phyloP scores from a whole-genome alignment of 371 early-diverging fungal species.

The Mucor indicus region DNA sequence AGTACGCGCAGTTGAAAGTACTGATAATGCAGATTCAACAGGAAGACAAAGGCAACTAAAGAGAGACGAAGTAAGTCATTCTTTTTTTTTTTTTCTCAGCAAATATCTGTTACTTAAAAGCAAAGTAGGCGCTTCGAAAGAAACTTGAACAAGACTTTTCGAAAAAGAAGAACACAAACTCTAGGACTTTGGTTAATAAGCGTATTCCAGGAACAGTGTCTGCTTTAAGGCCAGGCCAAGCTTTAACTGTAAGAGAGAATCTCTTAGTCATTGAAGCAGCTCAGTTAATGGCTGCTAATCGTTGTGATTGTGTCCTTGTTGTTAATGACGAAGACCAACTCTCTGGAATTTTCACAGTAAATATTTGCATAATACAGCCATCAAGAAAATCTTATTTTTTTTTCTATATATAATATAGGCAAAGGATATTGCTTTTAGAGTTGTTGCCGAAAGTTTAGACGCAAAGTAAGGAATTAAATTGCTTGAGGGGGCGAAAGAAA shows the following conservation, averaged over 20 bases:
- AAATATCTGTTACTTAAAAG: neutral
- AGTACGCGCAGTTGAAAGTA: slow-evolving; percentile 13
- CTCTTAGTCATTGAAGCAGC: slow-evolving; percentile 90
- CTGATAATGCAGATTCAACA: slow-evolving; percentile 13
- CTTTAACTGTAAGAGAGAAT: slow-evolving; percentile 86
- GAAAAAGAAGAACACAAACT: slow-evolving; percentile 50
- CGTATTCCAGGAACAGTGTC: slow-evolving; percentile 83
- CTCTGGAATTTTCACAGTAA: slow-evolving; percentile 89
- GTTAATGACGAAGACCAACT: slow-evolving; percentile 91
- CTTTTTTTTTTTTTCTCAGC: neutral
- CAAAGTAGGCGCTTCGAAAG: slow-evolving; percentile 54
- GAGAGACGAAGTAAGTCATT: slow-evolving; percentile 19
- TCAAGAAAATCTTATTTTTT: neutral
- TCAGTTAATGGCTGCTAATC: slow-evolving; percentile 97
- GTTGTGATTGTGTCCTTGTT: slow-evolving; percentile 92
- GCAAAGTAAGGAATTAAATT: slow-evolving; percentile 24
- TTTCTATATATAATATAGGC: slow-evolving; percentile 23
- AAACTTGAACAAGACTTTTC: slow-evolving; percentile 72
- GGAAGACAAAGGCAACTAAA: slow-evolving; percentile 23
- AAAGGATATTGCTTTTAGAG: slow-evolving; percentile 48
- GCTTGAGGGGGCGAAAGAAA: neutral
- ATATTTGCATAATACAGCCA: neutral
- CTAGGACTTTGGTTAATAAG: slow-evolving; percentile 26
- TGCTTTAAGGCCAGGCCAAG: slow-evolving; percentile 80
- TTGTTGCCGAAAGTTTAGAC: slow-evolving; percentile 47